A percentile compares a stretch with the other conserved stretches of the same genome.
phyloP scores from a whole-genome alignment of 768 basidiomycete species.

The Leccinum disarticulatum region DNA sequence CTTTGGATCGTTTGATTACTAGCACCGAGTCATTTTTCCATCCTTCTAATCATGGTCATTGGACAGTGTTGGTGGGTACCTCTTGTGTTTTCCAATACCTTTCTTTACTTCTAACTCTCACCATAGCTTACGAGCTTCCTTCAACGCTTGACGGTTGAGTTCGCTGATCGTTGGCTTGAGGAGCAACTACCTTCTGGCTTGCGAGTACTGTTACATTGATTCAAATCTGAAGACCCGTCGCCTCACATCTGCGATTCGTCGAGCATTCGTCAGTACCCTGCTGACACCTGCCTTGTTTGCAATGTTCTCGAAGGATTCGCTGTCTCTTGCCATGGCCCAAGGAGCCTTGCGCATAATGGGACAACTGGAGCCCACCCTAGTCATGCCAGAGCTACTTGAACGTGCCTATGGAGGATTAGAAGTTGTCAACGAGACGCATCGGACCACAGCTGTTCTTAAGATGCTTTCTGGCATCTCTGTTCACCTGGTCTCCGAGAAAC shows the following conservation, averaged over 20 bases:
- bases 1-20: slow-evolving; percentile 83
- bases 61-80: slow-evolving; percentile 49
- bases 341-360: slow-evolving; percentile 76
- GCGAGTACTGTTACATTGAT: slow-evolving; percentile 1
- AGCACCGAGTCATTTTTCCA: slow-evolving; percentile 96
- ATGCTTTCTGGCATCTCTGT: slow-evolving; percentile 77
- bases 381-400: slow-evolving; percentile 91
- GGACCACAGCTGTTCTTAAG: slow-evolving; percentile 88
- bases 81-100: neutral
- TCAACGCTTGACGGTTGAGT: slow-evolving; percentile 71
- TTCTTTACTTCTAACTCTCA: slow-evolving; percentile 18
- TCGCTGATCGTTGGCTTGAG: slow-evolving; percentile 74
- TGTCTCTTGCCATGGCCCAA: slow-evolving; percentile 81
- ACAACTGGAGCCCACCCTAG: slow-evolving; percentile 74
- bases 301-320: slow-evolving; percentile 86
- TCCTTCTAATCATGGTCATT: slow-evolving; percentile 86
- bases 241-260: slow-evolving; percentile 77
- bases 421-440: slow-evolving; percentile 90
- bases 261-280: slow-evolving; percentile 76
- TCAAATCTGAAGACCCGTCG: slow-evolving; percentile 54
- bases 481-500: slow-evolving; percentile 70
- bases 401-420: slow-evolving; percentile 91
- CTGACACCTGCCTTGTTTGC: slow-evolving; percentile 86
- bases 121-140: slow-evolving; percentile 77
- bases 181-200: slow-evolving; percentile 57